These are phyloP conservation scores for Parmales sp. DNA, from an alignment of 108 stramenopile genomes.

Conservation along the genomic window DNA sequence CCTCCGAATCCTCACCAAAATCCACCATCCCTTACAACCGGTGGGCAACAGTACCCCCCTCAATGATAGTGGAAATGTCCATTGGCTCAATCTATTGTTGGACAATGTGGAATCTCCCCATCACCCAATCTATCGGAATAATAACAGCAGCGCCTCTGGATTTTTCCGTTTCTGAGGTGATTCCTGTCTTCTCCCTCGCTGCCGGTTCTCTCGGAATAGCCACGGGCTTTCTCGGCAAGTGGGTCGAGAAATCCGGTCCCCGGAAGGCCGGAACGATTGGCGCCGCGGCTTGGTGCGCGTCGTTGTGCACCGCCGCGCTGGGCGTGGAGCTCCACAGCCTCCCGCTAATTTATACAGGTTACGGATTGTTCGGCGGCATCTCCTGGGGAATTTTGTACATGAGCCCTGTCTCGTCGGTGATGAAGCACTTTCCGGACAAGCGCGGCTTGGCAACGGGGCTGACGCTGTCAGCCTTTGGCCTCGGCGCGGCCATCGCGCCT, in stretches of 20 bases:
- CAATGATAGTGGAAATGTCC: slow-evolving; percentile 39
- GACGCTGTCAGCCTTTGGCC: slow-evolving; percentile 68
- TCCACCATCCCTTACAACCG: slow-evolving; percentile 17
- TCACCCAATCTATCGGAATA: slow-evolving; percentile 26
- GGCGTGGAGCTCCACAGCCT: slow-evolving; percentile 52
- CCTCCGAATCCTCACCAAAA: background rate
- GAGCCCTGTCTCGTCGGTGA: slow-evolving; percentile 58
- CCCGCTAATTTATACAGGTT: slow-evolving; percentile 61
- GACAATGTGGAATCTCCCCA: slow-evolving; percentile 42
- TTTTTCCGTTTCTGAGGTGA: slow-evolving; percentile 38
- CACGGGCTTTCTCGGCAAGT: slow-evolving; percentile 50
- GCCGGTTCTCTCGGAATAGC: slow-evolving; percentile 51
- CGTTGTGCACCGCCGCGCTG: slow-evolving; percentile 41
- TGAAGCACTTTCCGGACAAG: slow-evolving; percentile 77
- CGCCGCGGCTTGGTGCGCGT: slow-evolving; percentile 21
- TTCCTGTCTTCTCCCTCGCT: slow-evolving; percentile 59
- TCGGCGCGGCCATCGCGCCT: slow-evolving; percentile 69
- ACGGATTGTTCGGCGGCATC: slow-evolving; percentile 58
- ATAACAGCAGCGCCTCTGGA: slow-evolving; percentile 43
- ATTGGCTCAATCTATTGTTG: slow-evolving; percentile 49
- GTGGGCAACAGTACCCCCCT: slow-evolving; percentile 32
- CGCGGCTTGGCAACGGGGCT: slow-evolving; percentile 67
- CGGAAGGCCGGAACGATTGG: slow-evolving; percentile 35
- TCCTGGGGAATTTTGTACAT: slow-evolving; percentile 71
- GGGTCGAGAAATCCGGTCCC: slow-evolving; percentile 51